Evolutionary conservation across 192 early-diverging fungal genomes (phyloP), one percentile per base, ranked within the genome.

Genomic region (Rhizoclosmatium sp.): DNA sequence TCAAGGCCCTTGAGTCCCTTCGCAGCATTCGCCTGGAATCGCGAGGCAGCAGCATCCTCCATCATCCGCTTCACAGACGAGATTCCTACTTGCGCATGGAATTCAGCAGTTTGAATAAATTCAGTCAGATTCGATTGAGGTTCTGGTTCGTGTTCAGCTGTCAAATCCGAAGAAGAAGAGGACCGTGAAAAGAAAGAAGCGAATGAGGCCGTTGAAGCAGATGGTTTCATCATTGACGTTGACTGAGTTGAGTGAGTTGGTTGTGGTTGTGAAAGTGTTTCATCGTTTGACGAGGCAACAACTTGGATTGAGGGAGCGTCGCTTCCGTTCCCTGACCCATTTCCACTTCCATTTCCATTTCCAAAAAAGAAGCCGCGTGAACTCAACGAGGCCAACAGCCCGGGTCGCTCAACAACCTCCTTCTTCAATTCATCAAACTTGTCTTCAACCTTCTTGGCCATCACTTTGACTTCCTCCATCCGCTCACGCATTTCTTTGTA

Each of bases 21-120:
- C 1, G 82, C 85, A 21, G 98, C 94, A 83, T 99, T 99, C 54
- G 94, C 90, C 80, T 94, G 80, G 90, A 99, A 99, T 39, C 95
- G 89, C 54, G 87, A 91, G 76, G 94, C 85, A 70, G 92, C 95
- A 58, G 93, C 92, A 68, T 96, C 93, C 80, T 98, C 95, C n/a
- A 98, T 83, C 51, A 93, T 85, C 66, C 85, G 88, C 7, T 82
- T 78, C 41, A 85, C 79, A 51, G 79, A 78, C 23, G 68, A 70
- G 49, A 96, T 80, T 0, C 93, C 89, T 19, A 87, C 87, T n/a
- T 91, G 89, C 10, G 94, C 95, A 41, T 90, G 89, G 68, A 99
- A 92, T 73, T 92, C 81, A 7, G 96, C 97, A 65, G 93, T 89
- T 75, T 98, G 96, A 21, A 85, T 83, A 66, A 99, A 98, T 69